Evolutionary conservation across 2,329 filamentous ascomycete genomes (phyloP), one percentile per base, ranked within the genome.

Genomic region (Diplocarpon rosae): DNA sequence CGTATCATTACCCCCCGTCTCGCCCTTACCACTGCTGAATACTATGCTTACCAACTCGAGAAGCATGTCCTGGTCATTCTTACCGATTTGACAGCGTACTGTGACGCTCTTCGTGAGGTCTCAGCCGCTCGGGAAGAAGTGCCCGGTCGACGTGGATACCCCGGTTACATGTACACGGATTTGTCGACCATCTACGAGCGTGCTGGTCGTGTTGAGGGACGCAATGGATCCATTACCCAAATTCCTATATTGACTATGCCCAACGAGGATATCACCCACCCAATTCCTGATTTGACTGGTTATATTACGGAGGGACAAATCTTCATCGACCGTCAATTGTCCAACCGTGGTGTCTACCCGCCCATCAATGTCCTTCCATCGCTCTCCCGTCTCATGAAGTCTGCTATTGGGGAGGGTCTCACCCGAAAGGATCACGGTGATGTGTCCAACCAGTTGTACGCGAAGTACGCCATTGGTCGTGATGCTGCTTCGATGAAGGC

Each of bases 151-250:
- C 90, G 92, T 80, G 92, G 92, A 77, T 98, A 92, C 73, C 92
- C 92, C 43, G 92, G 92, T 85, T 98, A 98, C 77, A 98, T 98
- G 92, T 98, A 98, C 75, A 98, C 92, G 57, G 93, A 98, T 79
- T 85, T 98, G 80, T 95, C 92, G 48, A 98, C 92, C 63, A 95
- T 98, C 61, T 98, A 98, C 75, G 92, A 98, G 71, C 89, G 92
- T 71, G 92, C 92, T 58, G 92, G 92, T 62, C 92, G 92, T 84
- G 92, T 98, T 40, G 75, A 87, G 62, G 93, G 93, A 58, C 85
- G 93, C 59, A 95, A 96, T 62, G 92, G 93, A 49, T 98, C 92
- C 59, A 98, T 98, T 60, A 98, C 93, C 15, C 92, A 98, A 70
- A 95, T 98, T 60, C 92, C 92, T 49, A 98, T 98, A 65, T 68